These are phyloP conservation scores for Apiospora koreana DNA, from an alignment of 2,329 filamentous ascomycete species.

Conservation along the genomic window DNA sequence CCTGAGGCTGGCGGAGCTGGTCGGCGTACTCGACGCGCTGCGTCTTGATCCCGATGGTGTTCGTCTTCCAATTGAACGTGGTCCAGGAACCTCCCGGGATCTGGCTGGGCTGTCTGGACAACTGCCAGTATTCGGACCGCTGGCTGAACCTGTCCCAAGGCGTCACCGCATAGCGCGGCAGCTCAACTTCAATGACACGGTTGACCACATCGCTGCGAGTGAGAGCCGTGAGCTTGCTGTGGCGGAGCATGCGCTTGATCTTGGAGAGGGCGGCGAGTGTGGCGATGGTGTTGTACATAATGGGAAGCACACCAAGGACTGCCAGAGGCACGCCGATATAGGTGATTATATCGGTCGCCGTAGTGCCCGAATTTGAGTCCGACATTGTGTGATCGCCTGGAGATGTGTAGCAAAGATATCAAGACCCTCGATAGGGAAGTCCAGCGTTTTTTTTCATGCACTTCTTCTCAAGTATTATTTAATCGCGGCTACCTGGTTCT, in stretches of 20 bases:
- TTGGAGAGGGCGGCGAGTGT: slow-evolving; percentile 61
- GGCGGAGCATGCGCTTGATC: slow-evolving; percentile 59
- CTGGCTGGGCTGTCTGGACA: slow-evolving; percentile 50
- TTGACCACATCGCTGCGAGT: slow-evolving; percentile 66
- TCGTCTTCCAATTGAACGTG: slow-evolving; percentile 65
- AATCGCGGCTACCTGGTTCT: background rate
- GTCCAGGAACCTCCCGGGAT: slow-evolving; percentile 66
- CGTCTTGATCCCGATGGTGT: slow-evolving; percentile 61
- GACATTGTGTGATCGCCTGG: background rate
- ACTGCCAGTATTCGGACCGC: slow-evolving; percentile 58
- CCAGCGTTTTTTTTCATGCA: background rate
- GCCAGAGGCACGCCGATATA: slow-evolving; percentile 60
- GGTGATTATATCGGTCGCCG: slow-evolving; percentile 53
- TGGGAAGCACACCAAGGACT: slow-evolving; percentile 61
- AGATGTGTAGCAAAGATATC: background rate
- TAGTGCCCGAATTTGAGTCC: slow-evolving; percentile 19
- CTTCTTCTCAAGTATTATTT: background rate
- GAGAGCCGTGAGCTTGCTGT: slow-evolving; percentile 58
- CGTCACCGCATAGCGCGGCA: slow-evolving; percentile 64
- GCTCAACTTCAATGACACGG: slow-evolving; percentile 65
- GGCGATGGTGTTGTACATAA: slow-evolving; percentile 64
- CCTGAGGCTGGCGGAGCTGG: slow-evolving; percentile 54
- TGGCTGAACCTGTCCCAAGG: slow-evolving; percentile 57
- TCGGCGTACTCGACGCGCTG: slow-evolving; percentile 65
- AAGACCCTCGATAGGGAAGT: background rate